Percentiles rank a stretch among this genome's conserved stretches.
phyloP scores from a whole-genome alignment of 192 early-diverging fungal genomes.

The Coemansia sp. region DNA sequence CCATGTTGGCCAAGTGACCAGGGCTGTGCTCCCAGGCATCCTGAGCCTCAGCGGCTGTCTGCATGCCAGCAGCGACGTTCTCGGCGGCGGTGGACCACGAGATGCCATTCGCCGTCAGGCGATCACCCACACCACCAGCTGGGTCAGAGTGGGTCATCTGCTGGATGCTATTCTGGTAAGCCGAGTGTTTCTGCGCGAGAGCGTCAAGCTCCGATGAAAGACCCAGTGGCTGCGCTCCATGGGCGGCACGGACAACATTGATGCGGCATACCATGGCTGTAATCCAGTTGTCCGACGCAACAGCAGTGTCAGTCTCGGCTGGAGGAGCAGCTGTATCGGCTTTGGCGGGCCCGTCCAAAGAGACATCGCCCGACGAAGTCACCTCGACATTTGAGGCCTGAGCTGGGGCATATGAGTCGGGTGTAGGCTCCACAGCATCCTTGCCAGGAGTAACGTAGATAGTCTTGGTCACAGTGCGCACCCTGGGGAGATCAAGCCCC shows the following conservation, averaged over 20 bases:
- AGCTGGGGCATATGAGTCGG: neutral
- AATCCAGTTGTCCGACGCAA: slow-evolving; percentile 24
- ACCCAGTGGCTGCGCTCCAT: slow-evolving; percentile 29
- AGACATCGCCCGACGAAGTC: neutral
- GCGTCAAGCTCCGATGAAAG: slow-evolving; percentile 26
- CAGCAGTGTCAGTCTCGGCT: slow-evolving; percentile 12
- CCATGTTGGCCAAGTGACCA: slow-evolving; percentile 56
- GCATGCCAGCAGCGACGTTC: slow-evolving; percentile 54
- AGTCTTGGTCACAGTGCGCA: slow-evolving; percentile 13
- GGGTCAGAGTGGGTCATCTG: slow-evolving; percentile 54
- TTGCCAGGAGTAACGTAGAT: slow-evolving; percentile 14
- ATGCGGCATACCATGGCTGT: slow-evolving; percentile 46
- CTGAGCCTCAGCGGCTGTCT: slow-evolving; percentile 37
- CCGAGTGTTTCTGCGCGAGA: slow-evolving; percentile 45
- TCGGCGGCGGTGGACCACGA: slow-evolving; percentile 42
- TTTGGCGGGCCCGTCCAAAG: neutral
- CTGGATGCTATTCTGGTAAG: slow-evolving; percentile 44
- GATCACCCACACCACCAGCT: slow-evolving; percentile 37
- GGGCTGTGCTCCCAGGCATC: slow-evolving; percentile 49
- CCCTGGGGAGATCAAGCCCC: neutral
- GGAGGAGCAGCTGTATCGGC: slow-evolving; percentile 7
- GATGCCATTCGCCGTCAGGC: slow-evolving; percentile 26
- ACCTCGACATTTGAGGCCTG: neutral
- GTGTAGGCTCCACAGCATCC: slow-evolving; percentile 1
- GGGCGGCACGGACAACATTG: slow-evolving; percentile 35